Conservation (phyloP, 2,329 filamentous ascomycete genomes). For the Rutstroemia sydowiana region DNA sequence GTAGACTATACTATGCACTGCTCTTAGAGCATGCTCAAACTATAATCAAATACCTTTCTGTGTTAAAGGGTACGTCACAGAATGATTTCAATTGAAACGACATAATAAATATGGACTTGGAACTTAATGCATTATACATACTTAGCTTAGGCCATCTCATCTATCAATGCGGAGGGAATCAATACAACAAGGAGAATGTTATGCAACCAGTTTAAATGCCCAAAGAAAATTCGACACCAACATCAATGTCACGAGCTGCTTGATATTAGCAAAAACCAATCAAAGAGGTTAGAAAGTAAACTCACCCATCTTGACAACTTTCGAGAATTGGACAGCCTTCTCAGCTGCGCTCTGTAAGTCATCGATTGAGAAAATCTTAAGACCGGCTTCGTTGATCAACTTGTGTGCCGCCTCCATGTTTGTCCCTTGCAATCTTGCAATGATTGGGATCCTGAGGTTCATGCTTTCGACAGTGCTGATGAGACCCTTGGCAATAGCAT, state of each 20-base stretch:
- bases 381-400: constrained; percentile 88
- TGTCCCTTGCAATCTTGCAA: constrained; percentile 94
- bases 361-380: constrained; percentile 99
- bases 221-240: constrained; percentile 89
- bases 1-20: background rate
- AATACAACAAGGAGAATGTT: constrained; percentile 24
- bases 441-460: constrained; percentile 94
- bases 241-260: constrained; percentile 85
- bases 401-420: constrained; percentile 95
- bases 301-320: constrained; percentile 96
- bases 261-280: constrained; percentile 18
- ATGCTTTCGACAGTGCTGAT: constrained; percentile 92
- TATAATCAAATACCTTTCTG: too few species aligned
- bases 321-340: constrained; percentile 97
- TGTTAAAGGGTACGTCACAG: background rate
- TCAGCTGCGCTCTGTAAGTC: constrained; percentile 95
- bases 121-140: constrained; percentile 27
- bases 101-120: constrained; percentile 3
- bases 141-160: constrained; percentile 17
- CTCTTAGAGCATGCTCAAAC: background rate
- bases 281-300: constrained; percentile 21
- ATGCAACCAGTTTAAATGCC: constrained; percentile 58
- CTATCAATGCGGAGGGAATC: constrained; percentile 24
- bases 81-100: background rate
- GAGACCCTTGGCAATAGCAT: constrained; percentile 92